Base-by-base conservation (phyloP, 108 stramenopile genomes). In the Fragilariopsis cylindrus region DNA sequence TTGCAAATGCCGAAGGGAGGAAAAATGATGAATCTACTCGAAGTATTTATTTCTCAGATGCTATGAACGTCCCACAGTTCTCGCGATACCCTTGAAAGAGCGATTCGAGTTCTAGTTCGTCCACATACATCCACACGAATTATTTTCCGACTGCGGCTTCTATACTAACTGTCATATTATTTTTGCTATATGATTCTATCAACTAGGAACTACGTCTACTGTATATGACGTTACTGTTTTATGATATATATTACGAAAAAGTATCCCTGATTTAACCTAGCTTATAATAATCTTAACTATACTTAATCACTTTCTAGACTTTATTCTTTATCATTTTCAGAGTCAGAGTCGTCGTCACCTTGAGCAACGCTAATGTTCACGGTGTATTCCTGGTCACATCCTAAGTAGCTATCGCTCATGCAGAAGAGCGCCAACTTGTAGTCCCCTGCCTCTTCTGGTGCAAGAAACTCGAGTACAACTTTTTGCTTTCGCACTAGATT, bases 401-500 rank as follows among this genome's bases (percentile, higher is more conserved):
- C 99, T 65, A 98, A 60, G 77, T 99, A 98, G 71, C 92, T 91
- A 75, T 99, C 99, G 76, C 97, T 98, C 96, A 99, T 98, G 70
- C 98, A 91, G 80, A 96, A 98, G 56, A 99, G 84, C 40, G 92
- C 88, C 54, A 99, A 73, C 19, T 92, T 81, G 79, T 97, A 96
- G 72, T 97, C 92, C 55, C 99, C 99, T 43, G 95, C 86, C 70
- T 93, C 87, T 50, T 96, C 95, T 5, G 98, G 98, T n/a, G 98
- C 98, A 48, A 94, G 79, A 79, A 98, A 97, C 53, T 96, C 92
- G 50, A 99, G 81, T 74, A 79, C 78, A 12, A 96, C 82, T 53
- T 86, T 86, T 65, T 87, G 88, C 49, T 80, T 86, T 39, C 78
- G 79, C 54, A 76, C 69, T 68, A 98, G 75, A 52, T 83, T 95